These are phyloP conservation scores for Sonneratia caseolaris DNA, from an alignment of 345 rosid species.

Conservation along the genomic window DNA sequence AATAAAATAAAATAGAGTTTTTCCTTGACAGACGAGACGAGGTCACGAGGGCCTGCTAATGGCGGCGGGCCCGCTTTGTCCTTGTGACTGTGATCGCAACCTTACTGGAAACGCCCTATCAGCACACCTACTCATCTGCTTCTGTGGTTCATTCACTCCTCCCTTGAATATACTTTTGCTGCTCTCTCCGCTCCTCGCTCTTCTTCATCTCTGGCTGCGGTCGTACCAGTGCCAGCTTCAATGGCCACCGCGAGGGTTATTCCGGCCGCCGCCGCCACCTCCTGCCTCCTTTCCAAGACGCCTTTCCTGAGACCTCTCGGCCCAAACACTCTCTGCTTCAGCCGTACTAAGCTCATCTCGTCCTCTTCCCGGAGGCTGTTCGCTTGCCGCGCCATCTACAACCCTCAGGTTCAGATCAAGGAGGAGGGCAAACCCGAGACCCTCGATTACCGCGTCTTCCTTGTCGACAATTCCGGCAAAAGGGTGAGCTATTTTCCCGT, in stretches of 20 bases:
- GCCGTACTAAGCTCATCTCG: conserved; percentile 14
- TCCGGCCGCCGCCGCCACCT: conserved; percentile 28
- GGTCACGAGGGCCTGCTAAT: not conserved
- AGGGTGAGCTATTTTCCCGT: conserved; percentile 28
- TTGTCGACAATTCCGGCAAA: conserved; percentile 56
- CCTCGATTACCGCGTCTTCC: conserved; percentile 72
- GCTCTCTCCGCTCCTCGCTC: not conserved
- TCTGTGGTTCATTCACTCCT: not conserved
- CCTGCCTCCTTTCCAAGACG: conserved; percentile 35
- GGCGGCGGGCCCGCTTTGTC: not conserved
- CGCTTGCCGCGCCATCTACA: conserved; percentile 50
- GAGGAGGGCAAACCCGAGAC: conserved; percentile 74
- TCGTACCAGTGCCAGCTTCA: not conserved
- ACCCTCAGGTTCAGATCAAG: conserved; percentile 45
- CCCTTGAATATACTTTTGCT: no score
- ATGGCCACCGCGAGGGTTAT: conserved; percentile 60
- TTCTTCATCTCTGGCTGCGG: not conserved
- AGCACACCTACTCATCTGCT: not conserved
- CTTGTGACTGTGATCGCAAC: not conserved
- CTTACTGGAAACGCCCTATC: not conserved
- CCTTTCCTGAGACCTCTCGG: conserved; percentile 22
- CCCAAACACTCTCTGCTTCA: conserved; percentile 16
- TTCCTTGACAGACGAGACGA: not conserved
- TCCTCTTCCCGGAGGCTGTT: conserved; percentile 36
- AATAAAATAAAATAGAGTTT: no score